Evolutionary conservation across 441 rosid species (phyloP).

Genomic region (Isatis lusitanica): DNA sequence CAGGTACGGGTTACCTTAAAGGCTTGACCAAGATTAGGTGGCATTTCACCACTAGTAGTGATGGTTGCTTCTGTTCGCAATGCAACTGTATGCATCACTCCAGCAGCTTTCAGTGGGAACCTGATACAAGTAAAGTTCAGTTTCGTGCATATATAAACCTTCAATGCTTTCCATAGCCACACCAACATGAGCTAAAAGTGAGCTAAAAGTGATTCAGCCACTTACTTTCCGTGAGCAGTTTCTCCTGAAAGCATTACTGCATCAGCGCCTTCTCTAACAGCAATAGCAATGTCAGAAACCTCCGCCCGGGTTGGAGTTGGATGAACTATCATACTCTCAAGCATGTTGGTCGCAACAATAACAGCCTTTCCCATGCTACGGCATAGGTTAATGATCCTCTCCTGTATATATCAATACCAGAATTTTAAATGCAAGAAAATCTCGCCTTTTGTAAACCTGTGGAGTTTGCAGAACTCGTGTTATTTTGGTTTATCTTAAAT

Average conservation of each 20-base stretch:
- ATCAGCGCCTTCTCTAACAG: conserved; percentile 98
- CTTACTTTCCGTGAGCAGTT: conserved; percentile 98
- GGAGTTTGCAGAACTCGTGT: conserved; percentile 15
- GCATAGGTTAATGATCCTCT: conserved; percentile 73
- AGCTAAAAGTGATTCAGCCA: neutral
- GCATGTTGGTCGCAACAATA: conserved; percentile 96
- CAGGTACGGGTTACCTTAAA: conserved; percentile 59
- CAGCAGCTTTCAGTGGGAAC: conserved; percentile 95
- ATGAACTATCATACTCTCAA: conserved; percentile 98
- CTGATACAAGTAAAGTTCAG: conserved; percentile 42
- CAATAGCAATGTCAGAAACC: conserved; percentile 97
- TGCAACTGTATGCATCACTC: conserved; percentile 95
- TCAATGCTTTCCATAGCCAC: neutral
- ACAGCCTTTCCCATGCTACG: conserved; percentile 99
- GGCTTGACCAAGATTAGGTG: conserved; percentile 89
- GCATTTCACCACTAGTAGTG: conserved; percentile 70
- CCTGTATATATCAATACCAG: conserved; percentile 43
- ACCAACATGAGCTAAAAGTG: neutral
- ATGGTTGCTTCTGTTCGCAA: conserved; percentile 90
- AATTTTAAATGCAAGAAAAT: conserved; percentile 12
- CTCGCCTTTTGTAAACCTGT: conserved; percentile 5
- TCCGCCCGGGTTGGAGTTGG: conserved; percentile 97
- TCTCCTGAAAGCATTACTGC: conserved; percentile 99
- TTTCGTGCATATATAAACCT: neutral
- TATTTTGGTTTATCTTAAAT: conserved; percentile 7